Evolutionary conservation across 1,139 yeast genomes (phyloP).

Genomic region (Protomyces arabidopsidicola): DNA sequence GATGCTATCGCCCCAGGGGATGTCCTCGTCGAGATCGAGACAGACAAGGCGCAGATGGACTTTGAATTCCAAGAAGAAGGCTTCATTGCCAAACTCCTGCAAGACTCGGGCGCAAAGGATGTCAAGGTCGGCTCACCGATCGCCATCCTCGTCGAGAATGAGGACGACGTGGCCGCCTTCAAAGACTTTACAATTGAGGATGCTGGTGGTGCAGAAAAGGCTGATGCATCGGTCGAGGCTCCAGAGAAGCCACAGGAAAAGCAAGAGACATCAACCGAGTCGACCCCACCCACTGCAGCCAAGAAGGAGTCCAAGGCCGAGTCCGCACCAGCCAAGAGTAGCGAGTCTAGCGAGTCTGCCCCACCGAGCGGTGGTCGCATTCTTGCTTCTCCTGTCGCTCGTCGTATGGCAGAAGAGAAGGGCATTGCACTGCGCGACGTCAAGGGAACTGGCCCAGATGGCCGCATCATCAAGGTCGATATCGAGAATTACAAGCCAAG

Average conservation of each 20-base stretch:
- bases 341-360: slow-evolving; percentile 32
- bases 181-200: slow-evolving; percentile 78
- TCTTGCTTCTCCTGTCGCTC: slow-evolving; percentile 93
- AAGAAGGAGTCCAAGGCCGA: slow-evolving; percentile 30
- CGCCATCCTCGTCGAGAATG: slow-evolving; percentile 91
- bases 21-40: slow-evolving; percentile 91
- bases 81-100: slow-evolving; percentile 79
- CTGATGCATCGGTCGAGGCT: slow-evolving; percentile 15
- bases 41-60: slow-evolving; percentile 99
- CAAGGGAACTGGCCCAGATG: slow-evolving; percentile 91
- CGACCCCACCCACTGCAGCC: slow-evolving; percentile 33
- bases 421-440: slow-evolving; percentile 81
- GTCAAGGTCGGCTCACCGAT: slow-evolving; percentile 86
- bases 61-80: slow-evolving; percentile 99
- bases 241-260: slow-evolving; percentile 27
- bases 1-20: slow-evolving; percentile 81
- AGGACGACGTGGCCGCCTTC: slow-evolving; percentile 79
- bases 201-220: slow-evolving; percentile 44
- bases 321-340: neutral
- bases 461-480: slow-evolving; percentile 88
- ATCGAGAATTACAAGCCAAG: slow-evolving; percentile 61
- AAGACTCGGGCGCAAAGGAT: slow-evolving; percentile 83
- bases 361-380: slow-evolving; percentile 50
- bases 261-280: slow-evolving; percentile 22
- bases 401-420: slow-evolving; percentile 84